Base-by-base conservation (phyloP, 441 rosid species). In the Raphanus hybrid region DNA sequence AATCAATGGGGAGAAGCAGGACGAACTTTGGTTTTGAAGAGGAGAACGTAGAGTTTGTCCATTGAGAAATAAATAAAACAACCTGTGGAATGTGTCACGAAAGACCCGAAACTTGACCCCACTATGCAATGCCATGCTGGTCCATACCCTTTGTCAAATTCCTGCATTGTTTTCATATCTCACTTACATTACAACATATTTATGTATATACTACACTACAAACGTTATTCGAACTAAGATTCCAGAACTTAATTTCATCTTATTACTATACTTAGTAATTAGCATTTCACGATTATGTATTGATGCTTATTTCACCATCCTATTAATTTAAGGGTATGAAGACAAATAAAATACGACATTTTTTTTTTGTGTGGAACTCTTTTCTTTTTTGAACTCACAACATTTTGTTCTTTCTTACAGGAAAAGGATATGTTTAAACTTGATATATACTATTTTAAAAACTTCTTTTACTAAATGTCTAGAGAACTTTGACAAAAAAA, bases 71-170 rank as follows among this genome's bases (percentile, higher is more conserved):
- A 90, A 37, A 90, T 81, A 78, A 90, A 90, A 74, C 92, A 80
- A 41, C 94, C 92, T 3, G 86, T 81, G 18, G 92, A 76, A 61
- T 90, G 90, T n/a, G 94, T 90, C 82, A 90, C 90, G 58, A 83
- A 90, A 6, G 94, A 90, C 8, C 94, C 94, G 26, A 88, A 88
- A 83, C 78, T 85, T 70, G 92, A 85, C 5, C 92, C 94, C 74
- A 90, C 94, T 3, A 90, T 88, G 82, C 92, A 90, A 76, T 90
- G 94, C 92, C 94, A 90, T 45, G 94, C 90, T 71, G 92, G 91
- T 32, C 94, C 91, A 78, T 90, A 88, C 68, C 79, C 86, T 82
- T 87, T 85, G 80, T 90, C 94, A 57, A 90, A 90, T 57, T 90
- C 94, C 92, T 88, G 87, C 82, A 73, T 39, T 14, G 67, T 50